Evolutionary conservation across 176 grass and related monocot genomes (phyloP).

Genomic region (Pontederia paniculata): DNA sequence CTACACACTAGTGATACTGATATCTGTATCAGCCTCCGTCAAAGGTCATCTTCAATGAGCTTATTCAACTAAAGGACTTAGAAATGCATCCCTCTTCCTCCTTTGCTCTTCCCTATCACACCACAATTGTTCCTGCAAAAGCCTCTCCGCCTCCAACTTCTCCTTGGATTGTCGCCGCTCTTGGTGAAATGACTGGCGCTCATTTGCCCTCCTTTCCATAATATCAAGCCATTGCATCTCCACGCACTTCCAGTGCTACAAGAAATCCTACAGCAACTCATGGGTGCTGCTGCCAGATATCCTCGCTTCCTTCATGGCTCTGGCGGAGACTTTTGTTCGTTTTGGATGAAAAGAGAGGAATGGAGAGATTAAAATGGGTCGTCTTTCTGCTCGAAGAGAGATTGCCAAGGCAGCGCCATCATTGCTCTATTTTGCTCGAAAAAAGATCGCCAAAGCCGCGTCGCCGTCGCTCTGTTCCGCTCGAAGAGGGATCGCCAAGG

Average conservation of each 20-base stretch:
- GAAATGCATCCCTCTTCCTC: constrained; percentile 38
- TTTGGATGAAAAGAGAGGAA: no score
- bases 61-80: constrained; percentile 36
- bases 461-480: no score
- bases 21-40: no score
- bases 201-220: constrained; percentile 1
- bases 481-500: no score
- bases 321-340: no score
- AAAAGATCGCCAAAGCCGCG: no score
- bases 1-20: no score
- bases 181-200: background rate
- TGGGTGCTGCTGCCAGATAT: background rate
- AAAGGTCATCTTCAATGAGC: constrained; percentile 36
- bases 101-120: constrained; percentile 32
- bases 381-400: no score
- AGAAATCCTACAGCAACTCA: constrained; percentile 2
- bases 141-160: constrained; percentile 5
- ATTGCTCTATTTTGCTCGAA: no score
- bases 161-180: constrained; percentile 8
- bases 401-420: no score
- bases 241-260: background rate
- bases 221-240: background rate
- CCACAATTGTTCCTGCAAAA: background rate
- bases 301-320: no score
- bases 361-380: no score